phyloP scores from a whole-genome alignment of 441 rosid genomes.

The Iberis amara region DNA sequence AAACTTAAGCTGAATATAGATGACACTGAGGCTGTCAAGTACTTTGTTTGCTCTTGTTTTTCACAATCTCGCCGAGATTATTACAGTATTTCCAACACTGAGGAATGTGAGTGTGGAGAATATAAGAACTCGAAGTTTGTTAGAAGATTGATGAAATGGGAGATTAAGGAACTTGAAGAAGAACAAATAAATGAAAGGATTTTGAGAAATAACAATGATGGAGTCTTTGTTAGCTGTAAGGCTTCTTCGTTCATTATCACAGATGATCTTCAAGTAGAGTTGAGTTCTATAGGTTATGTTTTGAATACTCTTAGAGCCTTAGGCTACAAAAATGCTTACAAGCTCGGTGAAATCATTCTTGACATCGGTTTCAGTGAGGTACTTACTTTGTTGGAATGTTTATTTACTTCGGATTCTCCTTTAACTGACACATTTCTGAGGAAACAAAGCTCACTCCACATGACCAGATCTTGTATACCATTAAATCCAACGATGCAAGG shows the following conservation, averaged over 20 bases:
- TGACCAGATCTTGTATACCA: neutral
- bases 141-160: neutral
- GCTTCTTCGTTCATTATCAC: constrained; percentile 11
- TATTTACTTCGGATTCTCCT: constrained; percentile 5
- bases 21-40: constrained; percentile 7
- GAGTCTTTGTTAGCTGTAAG: neutral
- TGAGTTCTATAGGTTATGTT: constrained; percentile 1
- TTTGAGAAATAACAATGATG: neutral
- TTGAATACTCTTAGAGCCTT: constrained; percentile 6
- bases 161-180: neutral
- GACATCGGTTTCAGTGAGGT: constrained; percentile 10
- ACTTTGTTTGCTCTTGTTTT: neutral
- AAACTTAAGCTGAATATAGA: constrained; percentile 12
- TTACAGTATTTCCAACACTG: neutral
- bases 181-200: neutral
- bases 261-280: neutral
- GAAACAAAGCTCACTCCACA: neutral
- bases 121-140: too few relatives aligned
- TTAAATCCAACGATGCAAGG: neutral
- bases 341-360: constrained; percentile 8
- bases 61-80: fast-evolving
- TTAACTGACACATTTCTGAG: constrained; percentile 15
- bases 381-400: constrained; percentile 4
- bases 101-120: neutral
- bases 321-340: neutral